phyloP scores from a whole-genome alignment of 371 early-diverging fungal genomes.

The Lichtheimia corymbifera region DNA sequence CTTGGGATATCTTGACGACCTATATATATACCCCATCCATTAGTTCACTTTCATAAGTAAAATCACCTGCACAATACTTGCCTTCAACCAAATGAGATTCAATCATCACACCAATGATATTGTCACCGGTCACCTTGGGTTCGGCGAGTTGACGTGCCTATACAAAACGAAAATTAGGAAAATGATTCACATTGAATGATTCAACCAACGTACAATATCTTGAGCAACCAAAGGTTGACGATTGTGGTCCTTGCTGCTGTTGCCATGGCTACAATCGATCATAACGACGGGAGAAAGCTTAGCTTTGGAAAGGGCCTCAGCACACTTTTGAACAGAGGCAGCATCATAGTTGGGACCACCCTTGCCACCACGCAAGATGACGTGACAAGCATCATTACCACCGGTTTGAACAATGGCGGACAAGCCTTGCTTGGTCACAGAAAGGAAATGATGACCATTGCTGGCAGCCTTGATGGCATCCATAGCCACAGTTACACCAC shows the following conservation, averaged over 20 bases:
- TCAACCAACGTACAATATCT: slow-evolving; percentile 46
- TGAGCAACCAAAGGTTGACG: slow-evolving; percentile 84
- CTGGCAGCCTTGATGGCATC: slow-evolving; percentile 89
- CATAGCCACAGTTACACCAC: slow-evolving; percentile 81
- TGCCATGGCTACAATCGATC: slow-evolving; percentile 96
- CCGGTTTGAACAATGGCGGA: slow-evolving; percentile 90
- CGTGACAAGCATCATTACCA: slow-evolving; percentile 76
- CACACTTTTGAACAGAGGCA: slow-evolving; percentile 61
- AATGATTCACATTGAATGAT: neutral
- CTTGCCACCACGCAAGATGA: slow-evolving; percentile 89
- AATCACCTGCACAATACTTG: neutral
- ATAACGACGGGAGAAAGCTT: slow-evolving; percentile 72
- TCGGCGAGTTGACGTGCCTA: slow-evolving; percentile 44
- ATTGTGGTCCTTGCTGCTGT: slow-evolving; percentile 74
- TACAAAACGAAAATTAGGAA: neutral
- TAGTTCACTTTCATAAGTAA: neutral
- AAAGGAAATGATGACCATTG: slow-evolving; percentile 89
- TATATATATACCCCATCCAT: neutral
- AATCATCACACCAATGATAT: slow-evolving; percentile 84
- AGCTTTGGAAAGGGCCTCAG: slow-evolving; percentile 63
- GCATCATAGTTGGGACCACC: slow-evolving; percentile 88
- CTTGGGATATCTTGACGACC: slow-evolving; percentile 71
- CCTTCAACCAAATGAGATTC: slow-evolving; percentile 78
- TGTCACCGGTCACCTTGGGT: slow-evolving; percentile 49
- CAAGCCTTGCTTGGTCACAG: slow-evolving; percentile 93